Evolutionary conservation across 768 basidiomycete species (phyloP).

Genomic region (Termitomyces sp.): DNA sequence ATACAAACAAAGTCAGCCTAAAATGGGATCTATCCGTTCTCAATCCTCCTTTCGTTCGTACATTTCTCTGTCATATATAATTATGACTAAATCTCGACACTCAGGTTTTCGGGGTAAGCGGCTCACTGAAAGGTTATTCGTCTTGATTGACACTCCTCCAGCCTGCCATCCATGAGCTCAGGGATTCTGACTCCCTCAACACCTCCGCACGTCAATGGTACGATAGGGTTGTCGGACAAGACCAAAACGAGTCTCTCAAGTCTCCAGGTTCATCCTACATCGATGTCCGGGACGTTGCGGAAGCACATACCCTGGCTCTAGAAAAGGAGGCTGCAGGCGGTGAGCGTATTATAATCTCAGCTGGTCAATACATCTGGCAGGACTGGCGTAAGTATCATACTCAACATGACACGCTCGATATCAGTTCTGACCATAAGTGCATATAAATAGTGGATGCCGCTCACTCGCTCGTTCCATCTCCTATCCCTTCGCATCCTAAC

Average conservation of each 20-base stretch:
- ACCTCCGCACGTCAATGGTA: slow-evolving; percentile 29
- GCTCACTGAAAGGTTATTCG: neutral
- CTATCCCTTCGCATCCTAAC: slow-evolving; percentile 18
- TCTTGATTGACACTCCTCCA: slow-evolving; percentile 10
- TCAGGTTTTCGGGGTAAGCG: slow-evolving; percentile 26
- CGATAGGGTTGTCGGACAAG: slow-evolving; percentile 21
- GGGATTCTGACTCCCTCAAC: slow-evolving; percentile 24
- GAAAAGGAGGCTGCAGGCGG: slow-evolving; percentile 41
- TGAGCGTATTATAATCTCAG: slow-evolving; percentile 43
- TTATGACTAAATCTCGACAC: neutral
- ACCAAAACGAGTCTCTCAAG: slow-evolving; percentile 13
- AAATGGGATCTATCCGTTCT: slow-evolving; percentile 48
- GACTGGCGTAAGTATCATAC: slow-evolving; percentile 19
- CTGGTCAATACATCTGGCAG: slow-evolving; percentile 20
- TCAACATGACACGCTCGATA: neutral
- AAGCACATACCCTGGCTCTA: slow-evolving; percentile 45
- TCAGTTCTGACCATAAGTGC: neutral
- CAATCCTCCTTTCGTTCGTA: slow-evolving; percentile 43
- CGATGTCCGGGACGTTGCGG: slow-evolving; percentile 44
- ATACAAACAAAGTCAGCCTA: slow-evolving; percentile 30
- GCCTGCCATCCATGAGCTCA: slow-evolving; percentile 32
- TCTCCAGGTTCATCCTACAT: slow-evolving; percentile 23
- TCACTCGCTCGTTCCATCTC: slow-evolving; percentile 24
- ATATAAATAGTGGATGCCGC: slow-evolving; percentile 28
- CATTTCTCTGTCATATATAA: neutral